Conservation (phyloP, 2,329 filamentous ascomycete species). For the Pezicula carpinea region DNA sequence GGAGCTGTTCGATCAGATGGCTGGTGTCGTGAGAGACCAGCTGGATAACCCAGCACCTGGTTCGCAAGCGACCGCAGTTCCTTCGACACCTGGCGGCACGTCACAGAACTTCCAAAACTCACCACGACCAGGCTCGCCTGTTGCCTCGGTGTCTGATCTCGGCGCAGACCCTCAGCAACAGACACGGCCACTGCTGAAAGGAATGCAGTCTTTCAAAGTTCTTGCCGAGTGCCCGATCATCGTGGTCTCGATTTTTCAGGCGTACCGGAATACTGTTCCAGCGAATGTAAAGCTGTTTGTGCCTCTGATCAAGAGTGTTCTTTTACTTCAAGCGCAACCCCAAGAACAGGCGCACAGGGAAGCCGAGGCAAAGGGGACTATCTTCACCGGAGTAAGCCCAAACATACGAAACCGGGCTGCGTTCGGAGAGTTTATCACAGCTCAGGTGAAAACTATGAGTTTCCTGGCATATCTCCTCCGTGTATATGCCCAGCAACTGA, state of each 20-base stretch:
- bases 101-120: conserved; percentile 70
- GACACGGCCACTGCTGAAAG: conserved; percentile 75
- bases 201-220: conserved; percentile 99
- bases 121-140: conserved; percentile 83
- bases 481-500: conserved; percentile 80
- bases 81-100: conserved; percentile 62
- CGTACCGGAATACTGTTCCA: conserved; percentile 73
- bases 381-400: conserved; percentile 89
- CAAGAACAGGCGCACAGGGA: conserved; percentile 90
- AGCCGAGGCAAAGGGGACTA: conserved; percentile 70
- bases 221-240: conserved; percentile 97
- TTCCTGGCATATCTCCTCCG: conserved; percentile 90
- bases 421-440: conserved; percentile 96
- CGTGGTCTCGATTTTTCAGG: conserved; percentile 96
- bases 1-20: conserved; percentile 93
- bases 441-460: conserved; percentile 99
- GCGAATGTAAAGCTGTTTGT: conserved; percentile 90
- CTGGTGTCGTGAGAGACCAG: conserved; percentile 89
- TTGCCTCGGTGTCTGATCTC: conserved; percentile 75
- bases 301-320: conserved; percentile 84
- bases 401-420: conserved; percentile 90
- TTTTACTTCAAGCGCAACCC: conserved; percentile 84
- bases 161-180: conserved; percentile 78
- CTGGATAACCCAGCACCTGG: conserved; percentile 71
- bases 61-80: conserved; percentile 40